phyloP scores from a whole-genome alignment of 208 protist species.

The Trypanosoma scelopori region DNA sequence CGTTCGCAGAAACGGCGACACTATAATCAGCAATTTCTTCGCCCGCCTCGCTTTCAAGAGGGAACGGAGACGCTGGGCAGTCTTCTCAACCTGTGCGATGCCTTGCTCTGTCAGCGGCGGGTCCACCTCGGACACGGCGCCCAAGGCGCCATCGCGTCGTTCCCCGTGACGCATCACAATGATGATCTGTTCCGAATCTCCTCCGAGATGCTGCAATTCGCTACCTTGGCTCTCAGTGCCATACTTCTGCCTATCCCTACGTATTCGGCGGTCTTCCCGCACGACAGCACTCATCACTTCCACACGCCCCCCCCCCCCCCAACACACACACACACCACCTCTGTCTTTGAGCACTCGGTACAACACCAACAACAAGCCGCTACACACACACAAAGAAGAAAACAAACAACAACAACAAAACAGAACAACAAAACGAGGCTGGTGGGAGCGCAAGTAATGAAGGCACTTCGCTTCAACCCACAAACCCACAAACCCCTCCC shows the following conservation, averaged over 20 bases:
- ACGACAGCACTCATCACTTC: not conserved
- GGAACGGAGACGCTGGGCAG: slow-evolving; percentile 37
- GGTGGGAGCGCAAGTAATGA: slow-evolving; percentile 4
- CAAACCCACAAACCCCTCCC: too few relatives aligned
- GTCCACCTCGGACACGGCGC: slow-evolving; percentile 52
- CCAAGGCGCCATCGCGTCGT: slow-evolving; percentile 55
- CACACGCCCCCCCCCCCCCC: not conserved
- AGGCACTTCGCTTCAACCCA: not conserved
- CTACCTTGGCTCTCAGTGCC: not conserved
- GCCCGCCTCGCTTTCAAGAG: slow-evolving; percentile 32
- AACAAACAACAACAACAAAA: slow-evolving; percentile 25
- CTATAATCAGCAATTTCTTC: slow-evolving; percentile 38
- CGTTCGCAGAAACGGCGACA: slow-evolving; percentile 69
- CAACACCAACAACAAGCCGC: not conserved
- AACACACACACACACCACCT: too few relatives aligned
- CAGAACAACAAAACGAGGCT: too few relatives aligned
- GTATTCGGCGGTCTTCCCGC: not conserved
- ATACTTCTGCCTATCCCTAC: not conserved
- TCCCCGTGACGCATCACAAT: slow-evolving; percentile 84
- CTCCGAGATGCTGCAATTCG: too few relatives aligned
- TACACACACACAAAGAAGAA: slow-evolving; percentile 8
- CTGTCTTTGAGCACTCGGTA: too few relatives aligned
- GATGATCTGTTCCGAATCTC: slow-evolving; percentile 32
- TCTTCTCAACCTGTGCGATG: slow-evolving; percentile 32
- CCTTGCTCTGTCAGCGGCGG: slow-evolving; percentile 69